Evolutionary conservation across 192 early-diverging fungal species (phyloP).

Genomic region (Entomortierella beljakovae): DNA sequence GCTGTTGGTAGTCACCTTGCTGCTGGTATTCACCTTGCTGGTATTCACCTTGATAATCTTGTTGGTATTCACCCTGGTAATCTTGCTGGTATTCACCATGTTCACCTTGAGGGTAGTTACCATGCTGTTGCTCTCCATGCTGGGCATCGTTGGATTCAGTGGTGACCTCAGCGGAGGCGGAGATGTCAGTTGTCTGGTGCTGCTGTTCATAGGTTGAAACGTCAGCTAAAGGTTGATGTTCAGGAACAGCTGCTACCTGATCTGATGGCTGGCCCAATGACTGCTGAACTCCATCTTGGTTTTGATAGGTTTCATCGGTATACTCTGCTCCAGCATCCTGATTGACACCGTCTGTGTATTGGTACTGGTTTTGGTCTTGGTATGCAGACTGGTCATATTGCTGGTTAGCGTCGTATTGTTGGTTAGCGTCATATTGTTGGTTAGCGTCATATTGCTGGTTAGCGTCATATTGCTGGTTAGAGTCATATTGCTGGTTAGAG

Average conservation of each 20-base stretch:
- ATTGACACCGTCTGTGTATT: constrained; percentile 5
- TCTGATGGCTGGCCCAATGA: not conserved
- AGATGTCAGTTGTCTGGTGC: not conserved
- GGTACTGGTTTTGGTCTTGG: constrained; percentile 20
- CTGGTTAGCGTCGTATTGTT: constrained; percentile 10
- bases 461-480: no score
- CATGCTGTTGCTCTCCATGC: constrained; percentile 13
- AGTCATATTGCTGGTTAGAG: no score
- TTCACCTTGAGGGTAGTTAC: constrained; percentile 5
- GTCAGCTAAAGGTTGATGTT: constrained; percentile 18
- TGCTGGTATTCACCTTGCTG: constrained; percentile 29
- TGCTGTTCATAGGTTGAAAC: constrained; percentile 36
- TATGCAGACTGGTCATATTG: constrained; percentile 27
- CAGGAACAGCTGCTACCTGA: not conserved
- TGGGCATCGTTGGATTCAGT: not conserved
- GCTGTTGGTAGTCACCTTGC: constrained; percentile 27
- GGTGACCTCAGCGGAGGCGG: not conserved
- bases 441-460: no score
- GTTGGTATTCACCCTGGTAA: constrained; percentile 35
- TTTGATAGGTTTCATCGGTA: constrained; percentile 10
- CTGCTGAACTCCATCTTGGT: constrained; percentile 3
- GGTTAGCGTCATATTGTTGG: constrained; percentile 4
- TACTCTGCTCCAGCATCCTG: constrained; percentile 22
- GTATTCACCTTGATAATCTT: constrained; percentile 13
- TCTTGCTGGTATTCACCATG: constrained; percentile 29